Base-by-base conservation (phyloP, 2,329 filamentous ascomycete species). In the Colletotrichum kahawae region DNA sequence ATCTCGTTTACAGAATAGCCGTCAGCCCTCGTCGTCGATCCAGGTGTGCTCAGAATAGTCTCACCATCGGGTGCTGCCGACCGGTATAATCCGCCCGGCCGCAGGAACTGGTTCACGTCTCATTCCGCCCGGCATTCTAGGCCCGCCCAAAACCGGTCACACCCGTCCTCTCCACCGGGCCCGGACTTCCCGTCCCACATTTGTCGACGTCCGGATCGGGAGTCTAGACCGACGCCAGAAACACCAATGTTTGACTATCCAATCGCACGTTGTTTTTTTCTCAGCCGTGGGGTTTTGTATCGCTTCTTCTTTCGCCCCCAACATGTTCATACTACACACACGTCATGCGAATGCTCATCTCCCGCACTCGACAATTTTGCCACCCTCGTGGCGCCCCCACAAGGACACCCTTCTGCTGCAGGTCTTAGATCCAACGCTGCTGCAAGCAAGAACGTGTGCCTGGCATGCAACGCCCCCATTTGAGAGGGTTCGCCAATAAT, bases 51-150 rank as follows among this genome's bases (percentile, higher is more conserved):
- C 21, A 12, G 27, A 18, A 21, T 34, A 57, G 16, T 31, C 57
- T 67, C 27, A 24, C 62, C 63, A 75, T 75, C 72, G 72, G 29
- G n/a, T 56, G 51, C 18, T 43, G 51, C 54, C 62, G 43, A 51
- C 38, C 62, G 38, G 60, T 27, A 54, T 13, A 27, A 38, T 29
- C 68, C 34, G 34, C 63, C 57, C 57, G 34, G 31, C 57, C 63
- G 63, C 69, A 67, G 33, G 43, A 48, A n/a, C 43, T 48, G 43
- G 69, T 60, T 63, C 43, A 24, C 18, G n/a, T 36, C 56, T 62
- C 62, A 59, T 60, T 36, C 73, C 70, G 69, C 43, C 69, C 69
- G 69, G 24, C 14, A 60, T 51, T 64, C 63, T 51, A 64, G 73
- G 29, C 69, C 73, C 73, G 43, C 29, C 57, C 34, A 51, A 33